Evolutionary conservation across 1,284 basidiomycete genomes (phyloP).

Genomic region (Cryptococcus deneoformans): DNA sequence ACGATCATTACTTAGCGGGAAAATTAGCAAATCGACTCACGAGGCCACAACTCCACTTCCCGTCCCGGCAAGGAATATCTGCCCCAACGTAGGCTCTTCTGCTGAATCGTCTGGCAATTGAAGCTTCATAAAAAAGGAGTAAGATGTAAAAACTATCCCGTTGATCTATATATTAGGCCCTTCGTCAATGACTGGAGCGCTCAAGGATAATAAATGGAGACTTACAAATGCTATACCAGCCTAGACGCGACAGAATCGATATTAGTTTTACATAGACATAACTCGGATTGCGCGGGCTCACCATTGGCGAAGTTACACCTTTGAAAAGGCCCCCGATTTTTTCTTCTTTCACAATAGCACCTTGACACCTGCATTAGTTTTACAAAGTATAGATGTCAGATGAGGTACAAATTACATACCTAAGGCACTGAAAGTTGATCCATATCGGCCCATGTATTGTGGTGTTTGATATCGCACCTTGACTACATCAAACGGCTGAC

Average conservation of each 20-base stretch:
- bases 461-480: slow-evolving; percentile 49
- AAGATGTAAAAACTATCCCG: slow-evolving; percentile 49
- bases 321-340: slow-evolving; percentile 44
- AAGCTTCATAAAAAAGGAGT: slow-evolving; percentile 45
- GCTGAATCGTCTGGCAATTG: slow-evolving; percentile 23
- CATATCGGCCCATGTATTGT: slow-evolving; percentile 40
- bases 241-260: slow-evolving; percentile 14
- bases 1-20: not conserved
- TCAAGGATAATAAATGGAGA: not conserved
- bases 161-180: slow-evolving; percentile 34
- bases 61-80: slow-evolving; percentile 71
- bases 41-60: slow-evolving; percentile 72
- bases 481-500: slow-evolving; percentile 50
- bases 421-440: slow-evolving; percentile 40
- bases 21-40: slow-evolving; percentile 53
- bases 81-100: slow-evolving; percentile 46
- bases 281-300: slow-evolving; percentile 17
- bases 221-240: slow-evolving; percentile 46
- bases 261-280: not conserved
- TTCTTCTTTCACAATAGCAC: slow-evolving; percentile 41
- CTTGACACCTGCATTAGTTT: slow-evolving; percentile 9
- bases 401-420: slow-evolving; percentile 25
- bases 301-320: slow-evolving; percentile 50
- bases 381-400: not conserved
- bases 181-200: not conserved